phyloP scores from a whole-genome alignment of 805 yeast species.

The Nakazawaea ambrosiae region DNA sequence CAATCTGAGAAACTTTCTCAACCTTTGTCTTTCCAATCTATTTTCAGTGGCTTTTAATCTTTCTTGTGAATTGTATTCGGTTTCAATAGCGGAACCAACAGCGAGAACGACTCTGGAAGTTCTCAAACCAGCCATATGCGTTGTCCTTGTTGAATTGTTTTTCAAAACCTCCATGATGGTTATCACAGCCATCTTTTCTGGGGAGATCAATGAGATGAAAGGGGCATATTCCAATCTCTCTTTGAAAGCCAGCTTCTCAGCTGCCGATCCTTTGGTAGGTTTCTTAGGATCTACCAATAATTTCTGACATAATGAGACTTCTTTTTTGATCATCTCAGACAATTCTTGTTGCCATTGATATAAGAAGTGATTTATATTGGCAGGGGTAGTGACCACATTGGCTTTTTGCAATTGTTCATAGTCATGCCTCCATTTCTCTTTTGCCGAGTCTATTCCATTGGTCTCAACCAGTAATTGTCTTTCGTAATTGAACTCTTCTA shows the following conservation, averaged over 20 bases:
- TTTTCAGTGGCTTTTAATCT: constrained; percentile 51
- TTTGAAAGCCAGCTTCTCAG: constrained; percentile 16
- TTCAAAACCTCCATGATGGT: constrained; percentile 78
- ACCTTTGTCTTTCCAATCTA: constrained; percentile 5
- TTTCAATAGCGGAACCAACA: constrained; percentile 79
- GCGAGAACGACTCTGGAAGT: constrained; percentile 75
- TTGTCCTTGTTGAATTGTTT: constrained; percentile 27
- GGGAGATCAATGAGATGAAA: constrained; percentile 59
- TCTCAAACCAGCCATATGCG: constrained; percentile 68
- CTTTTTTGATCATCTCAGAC: constrained; percentile 64
- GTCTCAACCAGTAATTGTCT: constrained; percentile 75
- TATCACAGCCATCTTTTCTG: constrained; percentile 77
- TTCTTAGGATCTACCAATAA: constrained; percentile 21
- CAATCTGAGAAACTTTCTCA: constrained; percentile 11
- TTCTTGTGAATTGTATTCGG: constrained; percentile 72
- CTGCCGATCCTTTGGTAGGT: constrained; percentile 14
- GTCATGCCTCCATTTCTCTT: constrained; percentile 82
- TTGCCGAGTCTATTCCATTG: constrained; percentile 78
- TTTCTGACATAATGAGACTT: constrained; percentile 47
- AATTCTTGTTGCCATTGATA: constrained; percentile 81
- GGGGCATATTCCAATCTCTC: constrained; percentile 65
- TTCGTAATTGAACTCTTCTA: constrained; percentile 64
- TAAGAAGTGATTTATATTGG: constrained; percentile 62
- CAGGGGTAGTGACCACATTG: constrained; percentile 39
- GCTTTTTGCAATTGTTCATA: constrained; percentile 64